Evolutionary conservation across 495 filamentous ascomycete genomes (phyloP), one percentile per base, ranked within the genome.

Genomic region (Penicillium samsonianum): DNA sequence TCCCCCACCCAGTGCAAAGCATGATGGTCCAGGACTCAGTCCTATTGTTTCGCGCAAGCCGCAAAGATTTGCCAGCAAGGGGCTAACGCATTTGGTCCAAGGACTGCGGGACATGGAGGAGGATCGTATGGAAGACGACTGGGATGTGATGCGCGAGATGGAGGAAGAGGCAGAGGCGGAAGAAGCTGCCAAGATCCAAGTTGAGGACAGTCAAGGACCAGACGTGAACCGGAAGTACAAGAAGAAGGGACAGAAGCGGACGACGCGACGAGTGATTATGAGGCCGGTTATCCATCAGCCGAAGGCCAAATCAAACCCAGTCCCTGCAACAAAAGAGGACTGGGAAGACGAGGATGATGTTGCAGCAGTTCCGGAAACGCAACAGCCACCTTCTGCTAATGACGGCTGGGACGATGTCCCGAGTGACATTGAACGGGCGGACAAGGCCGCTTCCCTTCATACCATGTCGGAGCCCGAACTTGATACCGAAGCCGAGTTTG

Each of bases 181-280:
- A 62, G 61, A 62, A 37, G 61, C 63, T 0, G 53, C 57, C 26
- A 69, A 75, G 19, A 71, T 84, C 31, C 62, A 84, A 7, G 83
- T 87, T 11, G 76, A 82, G n/a, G 87, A 90, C 57, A 89, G 82
- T 60, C 87, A 91, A 57, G 53, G 44, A 0, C 74, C 79, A 42
- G 82, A 82, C 2, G 73, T 78, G 11, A 80, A 82, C 0, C 84
- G 81, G 48, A 72, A 82, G 3, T 96, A 86, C 77, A 96, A 96
- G 77, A 98, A 98, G 81, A 90, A 87, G 72, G 93, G 93, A 0
- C 86, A 91, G 67, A 98, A 98, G 73, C 82, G 93, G 41, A 91
- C 89, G 33, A 96, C 93, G 3, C 78, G 89, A 49, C 72, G 81
- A 38, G 84, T 88, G n/a, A 88, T 83, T 38, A 93, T 96, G 85